Evolutionary conservation across 306 rosid species (phyloP), one percentile per base, ranked within the genome.

Genomic region (Lotus japonicus): DNA sequence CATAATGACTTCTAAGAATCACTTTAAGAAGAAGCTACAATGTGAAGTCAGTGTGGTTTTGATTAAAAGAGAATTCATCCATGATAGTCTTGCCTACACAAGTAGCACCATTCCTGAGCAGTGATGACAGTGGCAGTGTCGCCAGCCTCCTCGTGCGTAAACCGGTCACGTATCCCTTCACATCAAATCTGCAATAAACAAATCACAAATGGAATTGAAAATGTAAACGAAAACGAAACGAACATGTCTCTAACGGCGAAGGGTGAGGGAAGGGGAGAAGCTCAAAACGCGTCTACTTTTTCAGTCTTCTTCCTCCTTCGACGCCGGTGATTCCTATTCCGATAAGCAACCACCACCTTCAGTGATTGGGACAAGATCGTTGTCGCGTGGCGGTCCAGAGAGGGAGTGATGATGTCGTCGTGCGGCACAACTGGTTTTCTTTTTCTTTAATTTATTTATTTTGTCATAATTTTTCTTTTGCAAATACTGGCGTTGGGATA

Each of bases 1-100:
- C 31, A 26, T 26, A 26, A 26, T 26, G 4, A 26, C 31, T 26
- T 26, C 31, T 26, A 3, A 3, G 31, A 26, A 26, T 3, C 31
- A 21, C 26, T 21, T 21, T 21, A 21, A 21, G 26, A 21, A 21
- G 26, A 21, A 21, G 26, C 26, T n/a, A 21, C 26, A 21, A 21
- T 21, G 26, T n/a, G n/a, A n/a, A n/a, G n/a, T n/a, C n/a, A n/a
- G n/a, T n/a, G n/a, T n/a, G n/a, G n/a, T n/a, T n/a, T 21, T 21
- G 3, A 21, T 21, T 3, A 59, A 86, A 80, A 31, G 80, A 86
- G 21, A 86, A 62, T 64, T 89, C 96, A 68, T 84, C 92, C 85
- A 82, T 89, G 49, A 89, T 83, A 38, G 96, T 89, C 81, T 80
- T 86, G 36, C 96, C 96, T 54, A 81, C 77, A 28, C 90, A 86